Evolutionary conservation across 345 rosid genomes (phyloP), one percentile per base, ranked within the genome.

Genomic region (Kandelia obovata): DNA sequence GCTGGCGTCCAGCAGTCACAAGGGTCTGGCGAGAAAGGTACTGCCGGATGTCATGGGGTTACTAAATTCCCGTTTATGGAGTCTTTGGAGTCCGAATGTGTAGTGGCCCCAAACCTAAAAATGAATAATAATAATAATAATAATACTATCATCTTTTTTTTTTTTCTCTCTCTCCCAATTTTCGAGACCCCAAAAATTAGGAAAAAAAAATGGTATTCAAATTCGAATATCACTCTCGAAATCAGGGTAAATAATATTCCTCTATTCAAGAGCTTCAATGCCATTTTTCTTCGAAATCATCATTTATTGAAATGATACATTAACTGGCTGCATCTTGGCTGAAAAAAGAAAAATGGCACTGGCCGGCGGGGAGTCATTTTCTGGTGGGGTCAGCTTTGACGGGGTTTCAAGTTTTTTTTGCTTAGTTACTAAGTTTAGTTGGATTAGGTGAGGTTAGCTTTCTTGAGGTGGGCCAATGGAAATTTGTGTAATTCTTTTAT

Each of bases 21-120:
- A 84, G 79, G 96, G 99, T 31, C 73, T 95, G 74, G 99, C 86
- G 20, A 86, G 98, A 79, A 95, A 95, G 82, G 96, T 95, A 61
- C 65, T 95, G 35, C 98, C 99, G 97, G 98, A 95, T 87, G 89
- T 95, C 81, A 66, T 95, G 67, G 97, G 98, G 46, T 59, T 92
- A 15, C 77, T 95, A 26, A 85, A 92, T 77, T 95, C 97, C 71
- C 94, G 88, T 78, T 80, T 92, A 73, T 95, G 99, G 97, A 82
- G 84, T 20, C 92, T 95, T 79, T 92, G 92, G 99, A 79, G 76
- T 90, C 94, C 98, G 81, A 83, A 81, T 83, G 84, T 87, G 68
- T 91, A 84, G 80, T 35, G n/a, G 7, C 53, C 51, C 25, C 37
- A 7, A 34, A 34, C 10, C 20, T 9, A 23, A 53, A 53, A 53